These are phyloP conservation scores for Talaromyces sp. DNA, from an alignment of 2,329 filamentous ascomycete genomes.

Conservation along the genomic window DNA sequence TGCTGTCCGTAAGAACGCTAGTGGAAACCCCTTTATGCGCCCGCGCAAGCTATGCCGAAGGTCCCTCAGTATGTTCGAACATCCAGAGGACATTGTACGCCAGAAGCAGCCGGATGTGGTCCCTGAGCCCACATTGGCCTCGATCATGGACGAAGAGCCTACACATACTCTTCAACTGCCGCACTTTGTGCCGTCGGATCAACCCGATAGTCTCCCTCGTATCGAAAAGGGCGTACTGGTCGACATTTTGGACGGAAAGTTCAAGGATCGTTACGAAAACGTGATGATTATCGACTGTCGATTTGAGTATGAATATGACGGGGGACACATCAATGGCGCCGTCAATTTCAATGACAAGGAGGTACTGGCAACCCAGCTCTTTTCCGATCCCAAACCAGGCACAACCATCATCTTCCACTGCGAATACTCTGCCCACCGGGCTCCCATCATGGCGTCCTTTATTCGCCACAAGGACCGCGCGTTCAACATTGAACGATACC, in stretches of 20 bases:
- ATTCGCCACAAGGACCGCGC: constrained; percentile 85
- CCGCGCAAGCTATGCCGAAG: constrained; percentile 85
- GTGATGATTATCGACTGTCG: constrained; percentile 91
- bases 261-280: constrained; percentile 69
- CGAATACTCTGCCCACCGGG: constrained; percentile 95
- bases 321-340: constrained; percentile 88
- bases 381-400: constrained; percentile 64
- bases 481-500: constrained; percentile 80
- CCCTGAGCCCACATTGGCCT: constrained; percentile 59
- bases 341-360: constrained; percentile 98
- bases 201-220: constrained; percentile 80
- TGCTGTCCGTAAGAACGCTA: constrained; percentile 62
- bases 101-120: constrained; percentile 61
- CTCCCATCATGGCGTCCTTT: constrained; percentile 92
- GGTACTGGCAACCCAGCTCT: constrained; percentile 72
- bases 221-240: constrained; percentile 79
- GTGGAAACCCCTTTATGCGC: constrained; percentile 62
- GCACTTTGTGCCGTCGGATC: constrained; percentile 75
- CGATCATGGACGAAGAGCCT: constrained; percentile 81
- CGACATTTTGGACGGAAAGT: constrained; percentile 82
- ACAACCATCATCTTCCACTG: constrained; percentile 92
- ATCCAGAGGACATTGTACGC: constrained; percentile 81
- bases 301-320: constrained; percentile 98
- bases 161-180: constrained; percentile 70
- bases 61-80: constrained; percentile 97